Evolutionary conservation across 108 stramenopile genomes (phyloP).

Genomic region (Nannochloropsis salina): DNA sequence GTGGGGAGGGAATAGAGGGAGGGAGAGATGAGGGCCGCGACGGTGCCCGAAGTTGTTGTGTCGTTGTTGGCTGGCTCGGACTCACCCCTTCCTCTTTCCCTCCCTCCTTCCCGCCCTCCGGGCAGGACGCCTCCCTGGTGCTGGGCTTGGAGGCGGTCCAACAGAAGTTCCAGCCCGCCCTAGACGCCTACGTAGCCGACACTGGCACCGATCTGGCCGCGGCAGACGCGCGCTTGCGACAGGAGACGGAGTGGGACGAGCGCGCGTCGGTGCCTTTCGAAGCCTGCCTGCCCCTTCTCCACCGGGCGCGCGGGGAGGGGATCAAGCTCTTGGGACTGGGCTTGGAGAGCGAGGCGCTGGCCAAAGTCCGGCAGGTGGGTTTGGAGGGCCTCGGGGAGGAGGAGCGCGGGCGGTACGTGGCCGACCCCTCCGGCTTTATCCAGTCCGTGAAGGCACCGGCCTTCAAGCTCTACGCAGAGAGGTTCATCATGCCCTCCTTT

Average conservation of each 20-base stretch:
- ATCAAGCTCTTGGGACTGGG: not conserved
- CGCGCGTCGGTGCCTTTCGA: not conserved
- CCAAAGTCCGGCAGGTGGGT: not conserved
- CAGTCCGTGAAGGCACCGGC: not conserved
- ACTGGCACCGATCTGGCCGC: not conserved
- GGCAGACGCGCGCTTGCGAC: not conserved
- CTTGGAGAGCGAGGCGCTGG: not conserved
- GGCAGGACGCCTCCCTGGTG: not conserved
- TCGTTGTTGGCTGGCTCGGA: not conserved
- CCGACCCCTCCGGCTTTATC: not conserved
- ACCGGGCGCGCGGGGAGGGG: not conserved
- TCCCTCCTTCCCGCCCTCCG: not conserved
- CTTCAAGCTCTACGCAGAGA: not conserved
- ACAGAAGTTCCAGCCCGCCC: slow-evolving; percentile 14
- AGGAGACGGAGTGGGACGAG: not conserved
- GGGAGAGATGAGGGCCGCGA: not conserved
- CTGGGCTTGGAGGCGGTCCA: not conserved
- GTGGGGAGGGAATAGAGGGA: not conserved
- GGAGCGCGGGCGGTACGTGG: not conserved
- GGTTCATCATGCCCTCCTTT: not conserved
- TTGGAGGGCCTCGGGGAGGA: not conserved
- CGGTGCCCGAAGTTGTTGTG: not conserved
- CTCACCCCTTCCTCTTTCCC: not conserved
- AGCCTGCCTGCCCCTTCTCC: not conserved
- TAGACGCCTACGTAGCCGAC: not conserved